Evolutionary conservation across 495 filamentous ascomycete species (phyloP).

Genomic region (Paragyromitra xinjiangensis): DNA sequence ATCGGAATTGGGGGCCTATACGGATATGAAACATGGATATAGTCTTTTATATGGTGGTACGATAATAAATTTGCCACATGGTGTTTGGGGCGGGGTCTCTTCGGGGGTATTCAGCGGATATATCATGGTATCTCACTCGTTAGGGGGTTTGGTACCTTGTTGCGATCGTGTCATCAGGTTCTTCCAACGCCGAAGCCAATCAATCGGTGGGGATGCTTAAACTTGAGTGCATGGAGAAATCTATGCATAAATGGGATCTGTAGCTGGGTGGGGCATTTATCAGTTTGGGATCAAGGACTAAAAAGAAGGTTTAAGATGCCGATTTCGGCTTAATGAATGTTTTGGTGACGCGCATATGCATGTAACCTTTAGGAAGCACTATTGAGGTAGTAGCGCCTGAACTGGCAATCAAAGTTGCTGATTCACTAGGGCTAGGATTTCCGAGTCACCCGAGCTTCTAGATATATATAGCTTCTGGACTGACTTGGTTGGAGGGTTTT

Average conservation of each 20-base stretch:
- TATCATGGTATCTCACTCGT: conserved; percentile 27
- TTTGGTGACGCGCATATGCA: not conserved
- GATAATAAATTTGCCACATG: not conserved
- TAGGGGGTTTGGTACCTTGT: not conserved
- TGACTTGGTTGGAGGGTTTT: no score
- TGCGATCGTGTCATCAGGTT: not conserved
- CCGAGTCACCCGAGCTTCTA: no score
- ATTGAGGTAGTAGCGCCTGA: not conserved
- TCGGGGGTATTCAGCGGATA: not conserved
- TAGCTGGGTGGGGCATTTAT: not conserved
- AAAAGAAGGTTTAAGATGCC: not conserved
- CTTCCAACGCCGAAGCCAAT: no score
- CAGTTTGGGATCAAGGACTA: not conserved
- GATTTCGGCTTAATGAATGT: not conserved
- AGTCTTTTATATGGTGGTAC: conserved; percentile 23
- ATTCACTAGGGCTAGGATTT: no score
- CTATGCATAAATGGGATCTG: not conserved
- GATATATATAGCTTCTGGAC: no score
- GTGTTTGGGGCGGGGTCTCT: not conserved
- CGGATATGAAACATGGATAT: not conserved
- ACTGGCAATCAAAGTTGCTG: no score
- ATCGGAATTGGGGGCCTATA: not conserved
- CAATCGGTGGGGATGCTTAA: not conserved
- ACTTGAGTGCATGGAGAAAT: not conserved
- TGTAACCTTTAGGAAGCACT: not conserved